Evolutionary conservation across 805 yeast genomes (phyloP), one percentile per base, ranked within the genome.

Genomic region (Nakazawaea laoshanensis): DNA sequence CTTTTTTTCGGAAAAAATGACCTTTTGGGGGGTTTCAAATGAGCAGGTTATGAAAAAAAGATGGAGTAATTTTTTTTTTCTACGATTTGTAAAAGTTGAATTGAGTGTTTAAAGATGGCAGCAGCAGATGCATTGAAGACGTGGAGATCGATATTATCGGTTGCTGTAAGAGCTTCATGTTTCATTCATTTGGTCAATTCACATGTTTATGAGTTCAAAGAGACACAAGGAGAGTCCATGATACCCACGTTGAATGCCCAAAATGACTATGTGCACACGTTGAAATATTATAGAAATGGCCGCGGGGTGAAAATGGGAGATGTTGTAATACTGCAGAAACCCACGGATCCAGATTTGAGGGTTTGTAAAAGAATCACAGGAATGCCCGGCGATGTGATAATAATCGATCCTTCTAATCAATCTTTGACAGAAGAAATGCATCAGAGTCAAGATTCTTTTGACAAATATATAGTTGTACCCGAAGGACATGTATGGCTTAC

Each of bases 401-500:
- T 80, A 34, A 65, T 83, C 3, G 96, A 92, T 50, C 96, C 96
- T 9, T 72, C 86, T 27, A 63, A 70, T 37, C 59, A 71, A 12
- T 61, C 75, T 6, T 44, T 71, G 20, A 57, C 67, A 6, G 14
- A 15, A 16, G 29, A 19, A 9, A 25, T 22, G 19, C 12, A 18
- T 9, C 17, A 21, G 12, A 26, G 15, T 9, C 27, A 17, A 30
- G 41, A 44, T 5, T 38, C 48, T 2, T 63, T 50, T 42, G 64
- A 71, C 47, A 69, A 72, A 36, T 85, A 64, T 52, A 76, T 89
- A 7, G 65, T 61, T 36, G 88, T 92, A 0, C 98, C 98, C 1
- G 74, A 77, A 43, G 98, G 98, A 3, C 98, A 92, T 55, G 83
- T 85, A 30, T 92, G 97, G 97, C 79, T 88, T 3, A 86, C 96